Evolutionary conservation across 257 asterid species (phyloP).

Genomic region (Catharanthus roseus): DNA sequence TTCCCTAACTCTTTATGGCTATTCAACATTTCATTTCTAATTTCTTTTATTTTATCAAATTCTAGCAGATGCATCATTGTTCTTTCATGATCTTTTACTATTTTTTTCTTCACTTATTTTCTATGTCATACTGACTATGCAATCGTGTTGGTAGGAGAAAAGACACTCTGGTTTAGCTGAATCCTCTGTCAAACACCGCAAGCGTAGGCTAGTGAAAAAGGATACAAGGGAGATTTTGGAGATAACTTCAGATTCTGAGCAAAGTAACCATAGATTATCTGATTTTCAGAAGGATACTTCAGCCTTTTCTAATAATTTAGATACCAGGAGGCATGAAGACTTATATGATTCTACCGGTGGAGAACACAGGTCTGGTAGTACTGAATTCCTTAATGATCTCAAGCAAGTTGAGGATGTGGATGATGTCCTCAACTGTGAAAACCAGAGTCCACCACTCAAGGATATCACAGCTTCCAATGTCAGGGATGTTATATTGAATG

Average conservation of each 20-base stretch:
- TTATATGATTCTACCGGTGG: conserved; percentile 19
- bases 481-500: conserved; percentile 21
- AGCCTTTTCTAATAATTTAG: conserved; percentile 23
- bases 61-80: neutral
- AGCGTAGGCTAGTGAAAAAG: conserved; percentile 54
- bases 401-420: conserved; percentile 28
- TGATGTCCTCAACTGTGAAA: conserved; percentile 20
- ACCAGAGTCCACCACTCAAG: conserved; percentile 14
- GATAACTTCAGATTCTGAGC: conserved; percentile 32
- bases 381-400: conserved; percentile 20
- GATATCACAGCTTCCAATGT: conserved; percentile 27
- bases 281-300: conserved; percentile 15
- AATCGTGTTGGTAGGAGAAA: conserved; percentile 31
- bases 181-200: conserved; percentile 15
- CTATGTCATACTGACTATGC: conserved; percentile 21
- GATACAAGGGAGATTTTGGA: conserved; percentile 29
- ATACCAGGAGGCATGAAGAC: conserved; percentile 29
- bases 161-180: conserved; percentile 29
- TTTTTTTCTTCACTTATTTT: neutral
- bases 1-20: neutral
- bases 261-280: conserved; percentile 18
- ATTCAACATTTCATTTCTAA: no score
- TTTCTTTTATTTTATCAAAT: neutral
- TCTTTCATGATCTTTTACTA: neutral
- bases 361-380: conserved; percentile 17